Conservation (phyloP, 2,329 filamentous ascomycete genomes). For the Anthostomella pinea region DNA sequence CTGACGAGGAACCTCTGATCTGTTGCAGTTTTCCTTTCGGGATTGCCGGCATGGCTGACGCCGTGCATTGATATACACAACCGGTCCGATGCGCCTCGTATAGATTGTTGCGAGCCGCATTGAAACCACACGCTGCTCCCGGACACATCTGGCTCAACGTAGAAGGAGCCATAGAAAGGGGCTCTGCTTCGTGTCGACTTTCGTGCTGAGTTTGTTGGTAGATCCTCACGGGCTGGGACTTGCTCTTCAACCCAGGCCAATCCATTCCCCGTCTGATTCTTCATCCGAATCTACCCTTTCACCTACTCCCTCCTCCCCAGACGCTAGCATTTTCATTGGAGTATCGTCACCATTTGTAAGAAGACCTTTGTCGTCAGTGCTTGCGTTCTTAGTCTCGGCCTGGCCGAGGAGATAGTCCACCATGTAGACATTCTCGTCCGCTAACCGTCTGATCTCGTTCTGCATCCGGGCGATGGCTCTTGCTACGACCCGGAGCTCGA, state of each 20-base stretch:
- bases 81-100: no score
- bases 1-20: no score
- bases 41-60: no score
- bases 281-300: slow-evolving; percentile 22
- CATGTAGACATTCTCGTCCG: slow-evolving; percentile 85
- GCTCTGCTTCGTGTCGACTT: no score
- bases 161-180: no score
- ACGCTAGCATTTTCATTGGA: slow-evolving; percentile 22
- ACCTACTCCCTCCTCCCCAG: slow-evolving; percentile 13
- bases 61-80: no score
- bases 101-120: no score
- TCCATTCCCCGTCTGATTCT: slow-evolving; percentile 30
- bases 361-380: slow-evolving; percentile 6
- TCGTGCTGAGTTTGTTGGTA: no score
- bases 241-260: slow-evolving; percentile 28
- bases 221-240: no score
- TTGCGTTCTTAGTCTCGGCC: slow-evolving; percentile 29
- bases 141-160: no score
- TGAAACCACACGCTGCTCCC: no score
- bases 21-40: no score
- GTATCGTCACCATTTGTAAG: slow-evolving; percentile 17
- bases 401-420: slow-evolving; percentile 75
- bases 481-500: slow-evolving; percentile 80
- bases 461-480: slow-evolving; percentile 78
- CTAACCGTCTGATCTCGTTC: slow-evolving; percentile 76